Evolutionary conservation across 306 rosid genomes (phyloP), one percentile per base, ranked within the genome.

Genomic region (Glycine tomentella): DNA sequence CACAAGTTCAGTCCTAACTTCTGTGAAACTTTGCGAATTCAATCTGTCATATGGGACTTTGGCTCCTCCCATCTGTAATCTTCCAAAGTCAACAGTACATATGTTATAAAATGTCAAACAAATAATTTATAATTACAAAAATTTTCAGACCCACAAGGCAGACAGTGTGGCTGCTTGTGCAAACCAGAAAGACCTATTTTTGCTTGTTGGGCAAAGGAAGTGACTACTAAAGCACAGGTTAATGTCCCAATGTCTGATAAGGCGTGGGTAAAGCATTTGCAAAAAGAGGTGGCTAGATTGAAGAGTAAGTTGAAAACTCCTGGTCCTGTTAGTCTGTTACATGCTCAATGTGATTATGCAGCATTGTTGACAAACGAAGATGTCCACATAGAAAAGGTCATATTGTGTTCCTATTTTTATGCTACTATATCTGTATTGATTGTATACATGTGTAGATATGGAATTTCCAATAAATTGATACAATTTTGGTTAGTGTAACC

Each of bases 141-240:
- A n/a, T n/a, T n/a, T n/a, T n/a, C n/a, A n/a, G n/a, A n/a, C n/a
- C n/a, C n/a, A n/a, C n/a, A n/a, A n/a, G n/a, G n/a, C n/a, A n/a
- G n/a, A n/a, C n/a, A n/a, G n/a, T n/a, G n/a, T n/a, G n/a, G n/a
- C n/a, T n/a, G n/a, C 99, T 93, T 74, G 98, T 96, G 80, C 99
- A 96, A 82, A 96, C 99, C 40, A 89, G 99, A 84, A 96, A 93
- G 98, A 8, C 98, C 93, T 88, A 87, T 96, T 84, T 96, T 96
- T 87, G 99, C 99, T 53, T 93, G 97, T 85, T 89, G 98, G 68
- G 99, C 99, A 46, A 96, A 93, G 88, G 98, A 96, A 87, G 99
- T 96, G 82, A 93, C 94, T 33, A 96, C 98, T 40, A 93, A 92
- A 90, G 97, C 98, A 72, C 99, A 93, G 81, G 99, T 96, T 83